phyloP scores from a whole-genome alignment of 495 filamentous ascomycete genomes.

The Podospora comata region DNA sequence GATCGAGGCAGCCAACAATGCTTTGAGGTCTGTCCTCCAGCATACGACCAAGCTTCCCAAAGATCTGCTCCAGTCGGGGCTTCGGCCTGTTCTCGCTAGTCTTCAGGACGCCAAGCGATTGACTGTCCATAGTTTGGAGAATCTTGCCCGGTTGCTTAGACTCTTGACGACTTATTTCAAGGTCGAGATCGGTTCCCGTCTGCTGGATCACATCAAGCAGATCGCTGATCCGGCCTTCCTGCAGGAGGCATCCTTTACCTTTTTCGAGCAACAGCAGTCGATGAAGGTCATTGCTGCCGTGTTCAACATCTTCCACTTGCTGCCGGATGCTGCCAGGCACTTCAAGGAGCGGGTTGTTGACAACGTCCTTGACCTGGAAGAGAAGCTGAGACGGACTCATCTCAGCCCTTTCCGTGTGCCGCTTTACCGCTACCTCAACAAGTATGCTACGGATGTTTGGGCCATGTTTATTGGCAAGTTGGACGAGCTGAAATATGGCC shows the following conservation, averaged over 20 bases:
- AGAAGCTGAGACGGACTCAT: conserved; percentile 81
- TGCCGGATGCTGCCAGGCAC: conserved; percentile 80
- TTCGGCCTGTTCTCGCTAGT: conserved; percentile 92
- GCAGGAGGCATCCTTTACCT: conserved; percentile 87
- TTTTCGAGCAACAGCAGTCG: conserved; percentile 84
- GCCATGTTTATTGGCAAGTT: conserved; percentile 69
- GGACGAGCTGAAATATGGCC: conserved; percentile 78
- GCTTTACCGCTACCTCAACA: conserved; percentile 90
- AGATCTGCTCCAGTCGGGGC: conserved; percentile 88
- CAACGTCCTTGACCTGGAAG: conserved; percentile 83
- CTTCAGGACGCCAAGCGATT: conserved; percentile 90
- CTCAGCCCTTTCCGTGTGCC: conserved; percentile 89
- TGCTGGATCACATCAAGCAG: conserved; percentile 87
- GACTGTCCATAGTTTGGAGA: conserved; percentile 85
- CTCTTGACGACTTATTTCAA: conserved; percentile 98
- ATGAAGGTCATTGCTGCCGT: conserved; percentile 93
- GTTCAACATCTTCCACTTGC: conserved; percentile 92
- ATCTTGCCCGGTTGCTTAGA: conserved; percentile 80
- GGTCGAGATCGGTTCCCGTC: conserved; percentile 87
- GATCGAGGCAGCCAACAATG: conserved; percentile 89
- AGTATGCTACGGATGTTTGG: conserved; percentile 87
- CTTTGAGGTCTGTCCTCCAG: conserved; percentile 76
- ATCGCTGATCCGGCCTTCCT: conserved; percentile 77
- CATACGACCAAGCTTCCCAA: conserved; percentile 91
- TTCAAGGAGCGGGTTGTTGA: conserved; percentile 89